Evolutionary conservation across 352 stramenopile genomes (phyloP).

Genomic region (Pythium periplocum): DNA sequence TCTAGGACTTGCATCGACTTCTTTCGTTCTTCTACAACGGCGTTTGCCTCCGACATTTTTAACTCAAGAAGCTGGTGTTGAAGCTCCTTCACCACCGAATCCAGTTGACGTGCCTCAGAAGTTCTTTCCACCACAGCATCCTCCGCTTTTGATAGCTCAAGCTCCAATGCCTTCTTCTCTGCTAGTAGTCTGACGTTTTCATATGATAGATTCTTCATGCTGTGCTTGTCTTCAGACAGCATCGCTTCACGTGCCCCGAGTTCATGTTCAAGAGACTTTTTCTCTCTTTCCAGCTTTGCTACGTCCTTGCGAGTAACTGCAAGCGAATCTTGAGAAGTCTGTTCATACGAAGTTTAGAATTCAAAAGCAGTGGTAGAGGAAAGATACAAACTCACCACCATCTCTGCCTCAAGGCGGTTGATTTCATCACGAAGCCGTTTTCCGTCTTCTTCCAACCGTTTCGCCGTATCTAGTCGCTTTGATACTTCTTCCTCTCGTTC

Average conservation of each 20-base stretch:
- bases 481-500: conserved; percentile 16
- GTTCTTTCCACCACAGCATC: conserved; percentile 8
- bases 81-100: conserved; percentile 24
- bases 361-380: no score
- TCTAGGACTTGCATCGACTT: conserved; percentile 45
- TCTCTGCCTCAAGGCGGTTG: no score
- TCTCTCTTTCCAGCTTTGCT: conserved; percentile 7
- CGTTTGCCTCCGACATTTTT: conserved; percentile 51
- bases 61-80: conserved; percentile 51
- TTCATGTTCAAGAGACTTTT: conserved; percentile 8
- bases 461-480: no score
- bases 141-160: conserved; percentile 13
- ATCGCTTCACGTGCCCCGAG: conserved; percentile 6
- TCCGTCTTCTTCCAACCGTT: no score
- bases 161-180: conserved; percentile 8
- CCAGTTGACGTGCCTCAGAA: conserved; percentile 17
- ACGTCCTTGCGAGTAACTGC: conserved; percentile 1
- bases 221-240: conserved; percentile 18
- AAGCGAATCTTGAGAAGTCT: neutral
- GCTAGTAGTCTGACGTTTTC: conserved; percentile 16
- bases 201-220: conserved; percentile 16
- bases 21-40: conserved; percentile 45
- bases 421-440: no score
- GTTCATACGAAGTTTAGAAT: no score
- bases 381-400: no score